Base-by-base conservation (phyloP, 345 rosid species). In the Kernera saxatilis region DNA sequence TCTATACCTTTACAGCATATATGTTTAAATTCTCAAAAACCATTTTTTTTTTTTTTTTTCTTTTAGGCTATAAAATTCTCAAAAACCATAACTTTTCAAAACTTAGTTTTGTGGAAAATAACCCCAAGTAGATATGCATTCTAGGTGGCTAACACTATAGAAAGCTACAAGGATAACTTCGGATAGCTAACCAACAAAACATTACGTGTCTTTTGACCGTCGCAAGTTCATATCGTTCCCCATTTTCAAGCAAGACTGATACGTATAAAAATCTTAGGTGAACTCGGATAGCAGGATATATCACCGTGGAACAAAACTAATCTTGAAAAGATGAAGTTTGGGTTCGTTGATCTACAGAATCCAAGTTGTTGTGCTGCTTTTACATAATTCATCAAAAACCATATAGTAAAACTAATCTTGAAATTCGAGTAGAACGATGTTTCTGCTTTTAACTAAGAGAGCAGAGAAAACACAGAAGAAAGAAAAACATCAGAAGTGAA, bases 361-460 rank as follows among this genome's bases (percentile, higher is more conserved):
- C 27, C 10, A 62, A 33, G n/a, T 43, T 39, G 57, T 64, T 61
- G 70, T 71, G 5, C 18, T 22, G 25, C 43, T 52, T 18, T 50
- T 61, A 62, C 76, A 71, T 62, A 71, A 71, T 39, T 44, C 75
- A 50, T 61, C 61, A 50, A 60, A 71, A 50, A 18, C 60, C 37
- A 30, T 13, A n/a, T 50, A 52, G 25, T 13, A 15, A 37, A 63
- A 64, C 76, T 72, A 64, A 64, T 72, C 63, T 63, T 35, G 27
- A 32, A 52, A 26, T 17, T 62, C 60, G 52, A 61, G 39, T 45
- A 57, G 25, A 12, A 69, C 30, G 58, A 35, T 70, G 32, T 37
- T 37, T 59, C 50, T 59, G 59, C 30, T 60, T 59, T 52, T 15
- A 65, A 65, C 58, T 72, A 64, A 64, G 39, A 17, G 26, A 35